These are phyloP conservation scores for Aspergillus ochraceoroseus DNA, from an alignment of 2,329 filamentous ascomycete species.

Conservation along the genomic window DNA sequence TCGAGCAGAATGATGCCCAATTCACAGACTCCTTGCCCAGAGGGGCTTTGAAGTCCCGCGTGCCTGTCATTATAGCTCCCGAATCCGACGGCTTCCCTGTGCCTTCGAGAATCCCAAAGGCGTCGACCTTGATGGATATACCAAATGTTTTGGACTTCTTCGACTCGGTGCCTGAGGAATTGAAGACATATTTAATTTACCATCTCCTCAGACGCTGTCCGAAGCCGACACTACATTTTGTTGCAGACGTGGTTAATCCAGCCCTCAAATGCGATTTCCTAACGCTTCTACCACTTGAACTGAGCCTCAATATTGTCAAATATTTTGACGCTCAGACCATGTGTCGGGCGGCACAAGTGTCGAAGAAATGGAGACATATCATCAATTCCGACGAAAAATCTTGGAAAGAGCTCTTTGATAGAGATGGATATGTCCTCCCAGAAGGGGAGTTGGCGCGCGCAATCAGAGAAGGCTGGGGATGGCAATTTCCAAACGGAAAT, in stretches of 20 bases:
- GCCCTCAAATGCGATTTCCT: constrained; percentile 93
- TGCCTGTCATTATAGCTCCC: constrained; percentile 9
- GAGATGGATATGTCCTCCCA: constrained; percentile 73
- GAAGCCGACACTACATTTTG: constrained; percentile 79
- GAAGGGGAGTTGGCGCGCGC: constrained; percentile 79
- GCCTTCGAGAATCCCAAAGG: constrained; percentile 24
- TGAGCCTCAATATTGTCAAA: constrained; percentile 79
- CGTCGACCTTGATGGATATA: constrained; percentile 64
- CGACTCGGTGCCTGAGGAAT: constrained; percentile 80
- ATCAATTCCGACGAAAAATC: constrained; percentile 90
- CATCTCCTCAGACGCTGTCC: constrained; percentile 85
- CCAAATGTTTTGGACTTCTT: constrained; percentile 82
- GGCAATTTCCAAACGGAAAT: constrained; percentile 77
- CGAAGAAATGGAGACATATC: constrained; percentile 85
- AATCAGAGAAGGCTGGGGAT: constrained; percentile 90
- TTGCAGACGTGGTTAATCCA: constrained; percentile 87
- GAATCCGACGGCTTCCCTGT: constrained; percentile 9
- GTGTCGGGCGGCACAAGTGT: constrained; percentile 86
- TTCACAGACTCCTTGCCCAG: constrained; percentile 21
- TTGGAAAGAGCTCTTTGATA: constrained; percentile 89
- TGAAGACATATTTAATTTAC: constrained; percentile 96
- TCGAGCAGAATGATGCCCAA: constrained; percentile 36
- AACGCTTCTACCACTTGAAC: constrained; percentile 73
- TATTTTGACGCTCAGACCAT: constrained; percentile 82
- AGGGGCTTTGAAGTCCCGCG: constrained; percentile 15